phyloP scores from a whole-genome alignment of 2,329 filamentous ascomycete species.

The Podosphaera leucotricha region DNA sequence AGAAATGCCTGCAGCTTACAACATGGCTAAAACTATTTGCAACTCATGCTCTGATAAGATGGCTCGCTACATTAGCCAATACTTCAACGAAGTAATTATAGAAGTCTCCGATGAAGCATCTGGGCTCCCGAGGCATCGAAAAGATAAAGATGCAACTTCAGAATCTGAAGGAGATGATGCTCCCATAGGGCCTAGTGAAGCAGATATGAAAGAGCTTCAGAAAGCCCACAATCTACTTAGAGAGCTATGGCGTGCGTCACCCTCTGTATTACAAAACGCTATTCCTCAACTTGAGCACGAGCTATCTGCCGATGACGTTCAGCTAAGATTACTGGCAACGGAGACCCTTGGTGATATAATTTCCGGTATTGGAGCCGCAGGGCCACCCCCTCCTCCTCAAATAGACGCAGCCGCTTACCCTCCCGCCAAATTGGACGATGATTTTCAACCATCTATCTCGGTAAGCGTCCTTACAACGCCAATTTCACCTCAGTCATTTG shows the following conservation, averaged over 20 bases:
- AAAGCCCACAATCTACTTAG: conserved; percentile 78
- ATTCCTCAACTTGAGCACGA: conserved; percentile 86
- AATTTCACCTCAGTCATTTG: conserved; percentile 71
- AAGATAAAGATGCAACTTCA: conserved; percentile 27
- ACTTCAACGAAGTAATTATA: conserved; percentile 91
- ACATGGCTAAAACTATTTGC: conserved; percentile 90
- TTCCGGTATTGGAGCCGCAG: conserved; percentile 76
- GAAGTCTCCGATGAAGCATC: conserved; percentile 38
- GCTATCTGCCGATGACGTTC: conserved; percentile 68
- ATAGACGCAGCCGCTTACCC: conserved; percentile 73
- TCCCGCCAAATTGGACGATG: conserved; percentile 40
- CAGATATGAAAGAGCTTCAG: conserved; percentile 65
- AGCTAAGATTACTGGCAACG: conserved; percentile 67
- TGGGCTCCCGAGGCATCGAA: conserved; percentile 28
- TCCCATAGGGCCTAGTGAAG: conserved; percentile 43
- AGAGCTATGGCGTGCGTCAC: conserved; percentile 82
- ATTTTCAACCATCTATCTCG: conserved; percentile 27
- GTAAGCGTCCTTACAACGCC: conserved; percentile 50
- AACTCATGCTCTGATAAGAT: conserved; percentile 79
- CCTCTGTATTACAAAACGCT: conserved; percentile 73
- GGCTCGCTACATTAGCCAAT: conserved; percentile 81
- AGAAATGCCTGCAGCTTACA: conserved; percentile 76
- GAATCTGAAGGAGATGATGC: conserved; percentile 40
- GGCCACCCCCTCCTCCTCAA: conserved; percentile 46
- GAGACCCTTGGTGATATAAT: conserved; percentile 92